Evolutionary conservation across 495 filamentous ascomycete species (phyloP).

Genomic region (Baudoinia panamericana): DNA sequence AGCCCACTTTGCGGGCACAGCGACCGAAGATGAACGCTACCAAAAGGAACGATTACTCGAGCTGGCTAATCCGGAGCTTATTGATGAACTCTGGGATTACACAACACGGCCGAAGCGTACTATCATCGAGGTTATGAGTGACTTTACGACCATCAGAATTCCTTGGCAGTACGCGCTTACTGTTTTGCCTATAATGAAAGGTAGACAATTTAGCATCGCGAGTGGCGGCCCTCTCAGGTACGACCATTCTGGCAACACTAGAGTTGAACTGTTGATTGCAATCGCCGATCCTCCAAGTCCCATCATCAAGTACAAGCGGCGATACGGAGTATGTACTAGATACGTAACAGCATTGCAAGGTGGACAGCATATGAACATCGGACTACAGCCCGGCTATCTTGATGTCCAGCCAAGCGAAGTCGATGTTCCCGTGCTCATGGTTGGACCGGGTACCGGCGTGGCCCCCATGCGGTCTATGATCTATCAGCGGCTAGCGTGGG

Average conservation of each 20-base stretch:
- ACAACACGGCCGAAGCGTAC: conserved; percentile 81
- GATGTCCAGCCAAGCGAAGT: conserved; percentile 35
- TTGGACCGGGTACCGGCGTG: conserved; percentile 83
- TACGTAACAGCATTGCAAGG: conserved; percentile 55
- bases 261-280: conserved; percentile 71
- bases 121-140: conserved; percentile 80
- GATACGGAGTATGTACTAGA: conserved; percentile 80
- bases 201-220: conserved; percentile 78
- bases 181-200: conserved; percentile 61
- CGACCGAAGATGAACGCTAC: conserved; percentile 43
- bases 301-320: conserved; percentile 58
- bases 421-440: conserved; percentile 53
- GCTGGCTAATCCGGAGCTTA: conserved; percentile 60
- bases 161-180: conserved; percentile 58
- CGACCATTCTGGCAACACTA: conserved; percentile 26
- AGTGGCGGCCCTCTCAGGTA: conserved; percentile 48
- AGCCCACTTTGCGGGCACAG: conserved; percentile 40
- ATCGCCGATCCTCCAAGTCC: conserved; percentile 42
- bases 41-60: conserved; percentile 75
- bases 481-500: conserved; percentile 45
- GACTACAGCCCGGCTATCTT: conserved; percentile 45
- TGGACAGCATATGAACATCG: conserved; percentile 45
- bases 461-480: conserved; percentile 76
- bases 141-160: conserved; percentile 74
- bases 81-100: conserved; percentile 92